These are phyloP conservation scores for Papiliotrema fonsecae DNA, from an alignment of 1,284 basidiomycete genomes.

Conservation along the genomic window DNA sequence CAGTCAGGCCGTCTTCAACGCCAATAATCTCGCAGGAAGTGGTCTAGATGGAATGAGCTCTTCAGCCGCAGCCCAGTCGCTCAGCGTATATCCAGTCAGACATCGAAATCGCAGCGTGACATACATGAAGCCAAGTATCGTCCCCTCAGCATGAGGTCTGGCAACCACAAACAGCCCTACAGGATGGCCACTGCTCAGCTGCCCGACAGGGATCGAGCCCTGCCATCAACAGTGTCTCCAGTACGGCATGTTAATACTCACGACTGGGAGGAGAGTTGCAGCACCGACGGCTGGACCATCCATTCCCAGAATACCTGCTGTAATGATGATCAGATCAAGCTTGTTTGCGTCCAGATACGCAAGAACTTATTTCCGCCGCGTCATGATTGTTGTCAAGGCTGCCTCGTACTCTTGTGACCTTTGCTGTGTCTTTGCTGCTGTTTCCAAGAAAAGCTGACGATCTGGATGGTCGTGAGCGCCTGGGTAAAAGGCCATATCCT, in stretches of 20 bases:
- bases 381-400: background rate
- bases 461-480: background rate
- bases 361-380: background rate
- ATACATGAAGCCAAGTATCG: background rate
- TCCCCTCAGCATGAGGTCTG: background rate
- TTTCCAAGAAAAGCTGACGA: background rate
- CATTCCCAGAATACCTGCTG: background rate
- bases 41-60: background rate
- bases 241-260: background rate
- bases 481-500: constrained; percentile 1
- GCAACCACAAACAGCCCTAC: background rate
- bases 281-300: background rate
- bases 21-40: too few species aligned
- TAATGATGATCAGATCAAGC: background rate
- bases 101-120: background rate
- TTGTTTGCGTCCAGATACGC: background rate
- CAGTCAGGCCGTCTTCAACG: too few species aligned
- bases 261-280: background rate
- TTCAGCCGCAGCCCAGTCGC: background rate
- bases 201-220: background rate
- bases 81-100: background rate
- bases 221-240: background rate
- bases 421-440: background rate
- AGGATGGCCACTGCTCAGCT: background rate
- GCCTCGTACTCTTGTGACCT: background rate